Evolutionary conservation across 768 basidiomycete genomes (phyloP).

Genomic region (Ramaria sp.): DNA sequence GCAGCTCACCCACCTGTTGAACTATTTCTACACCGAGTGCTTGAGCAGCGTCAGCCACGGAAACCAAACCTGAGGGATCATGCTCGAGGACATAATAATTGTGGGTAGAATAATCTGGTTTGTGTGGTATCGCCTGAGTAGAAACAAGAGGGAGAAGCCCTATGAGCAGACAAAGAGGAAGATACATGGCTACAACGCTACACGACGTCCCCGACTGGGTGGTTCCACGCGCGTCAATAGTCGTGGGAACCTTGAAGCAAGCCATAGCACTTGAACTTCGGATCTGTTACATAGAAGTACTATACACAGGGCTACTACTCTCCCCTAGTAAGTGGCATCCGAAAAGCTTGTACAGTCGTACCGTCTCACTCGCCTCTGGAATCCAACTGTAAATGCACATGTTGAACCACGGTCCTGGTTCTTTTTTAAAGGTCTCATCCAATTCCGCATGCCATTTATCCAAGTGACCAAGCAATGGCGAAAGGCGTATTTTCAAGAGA

Average conservation of each 20-base stretch:
- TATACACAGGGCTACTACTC: not conserved
- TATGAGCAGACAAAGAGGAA: not conserved
- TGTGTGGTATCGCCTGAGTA: slow-evolving; percentile 1
- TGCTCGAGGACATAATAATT: slow-evolving; percentile 80
- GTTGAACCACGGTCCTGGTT: slow-evolving; percentile 1
- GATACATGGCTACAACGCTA: no score
- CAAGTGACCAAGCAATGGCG: slow-evolving; percentile 2
- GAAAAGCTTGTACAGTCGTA: not conserved
- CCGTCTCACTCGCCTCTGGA: not conserved
- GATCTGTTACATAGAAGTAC: not conserved
- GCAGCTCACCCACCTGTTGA: slow-evolving; percentile 77
- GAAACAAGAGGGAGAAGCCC: not conserved
- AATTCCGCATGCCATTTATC: slow-evolving; percentile 1
- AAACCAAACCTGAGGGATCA: slow-evolving; percentile 37
- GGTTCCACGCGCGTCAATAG: no score
- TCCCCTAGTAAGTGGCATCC: slow-evolving; percentile 1
- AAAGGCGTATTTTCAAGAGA: not conserved
- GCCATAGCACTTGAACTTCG: not conserved
- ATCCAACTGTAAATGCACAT: not conserved
- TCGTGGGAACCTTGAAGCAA: no score
- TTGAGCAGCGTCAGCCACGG: slow-evolving; percentile 47
- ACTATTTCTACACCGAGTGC: slow-evolving; percentile 74
- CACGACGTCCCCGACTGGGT: no score
- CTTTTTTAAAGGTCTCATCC: not conserved
- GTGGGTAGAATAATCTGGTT: slow-evolving; percentile 39